Evolutionary conservation across 2,329 filamentous ascomycete species (phyloP).

Genomic region (Ceratocystis lukuohia): DNA sequence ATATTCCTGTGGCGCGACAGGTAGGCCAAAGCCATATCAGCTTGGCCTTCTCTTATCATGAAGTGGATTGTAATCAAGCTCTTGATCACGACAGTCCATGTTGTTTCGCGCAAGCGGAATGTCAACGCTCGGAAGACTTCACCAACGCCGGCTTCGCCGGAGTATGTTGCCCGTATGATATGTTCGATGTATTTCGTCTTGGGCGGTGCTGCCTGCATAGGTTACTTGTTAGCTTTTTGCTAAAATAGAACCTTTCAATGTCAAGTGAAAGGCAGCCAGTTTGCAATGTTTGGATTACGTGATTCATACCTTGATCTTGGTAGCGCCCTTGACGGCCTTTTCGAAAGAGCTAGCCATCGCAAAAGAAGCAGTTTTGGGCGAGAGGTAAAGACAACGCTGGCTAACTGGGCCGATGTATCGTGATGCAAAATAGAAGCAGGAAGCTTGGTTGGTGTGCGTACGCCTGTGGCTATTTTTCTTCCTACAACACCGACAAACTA

Average conservation of each 20-base stretch:
- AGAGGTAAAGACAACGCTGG: slow-evolving; percentile 13
- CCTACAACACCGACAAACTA: slow-evolving; percentile 18
- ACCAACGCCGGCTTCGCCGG: slow-evolving; percentile 83
- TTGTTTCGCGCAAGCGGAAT: slow-evolving; percentile 79
- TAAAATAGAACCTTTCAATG: not conserved
- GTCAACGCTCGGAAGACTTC: slow-evolving; percentile 92
- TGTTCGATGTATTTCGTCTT: slow-evolving; percentile 99
- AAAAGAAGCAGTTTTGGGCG: not conserved
- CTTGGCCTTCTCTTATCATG: slow-evolving; percentile 92
- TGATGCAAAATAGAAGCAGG: not conserved
- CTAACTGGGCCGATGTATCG: not conserved
- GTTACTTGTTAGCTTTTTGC: slow-evolving; percentile 10
- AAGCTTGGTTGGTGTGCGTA: not conserved
- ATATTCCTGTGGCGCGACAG: slow-evolving; percentile 70
- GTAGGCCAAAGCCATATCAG: slow-evolving; percentile 75
- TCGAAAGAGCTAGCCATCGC: slow-evolving; percentile 80
- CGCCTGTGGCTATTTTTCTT: not conserved
- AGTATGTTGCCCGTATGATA: slow-evolving; percentile 87
- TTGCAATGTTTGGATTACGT: too few relatives aligned
- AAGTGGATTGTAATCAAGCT: slow-evolving; percentile 87
- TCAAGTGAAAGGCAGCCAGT: not conserved
- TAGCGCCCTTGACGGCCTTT: slow-evolving; percentile 97
- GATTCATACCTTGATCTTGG: slow-evolving; percentile 72
- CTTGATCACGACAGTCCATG: slow-evolving; percentile 99
- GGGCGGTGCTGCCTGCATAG: slow-evolving; percentile 51